Evolutionary conservation across 139 green algal species (phyloP), one percentile per base, ranked within the genome.

Genomic region (Chlorella sp.): DNA sequence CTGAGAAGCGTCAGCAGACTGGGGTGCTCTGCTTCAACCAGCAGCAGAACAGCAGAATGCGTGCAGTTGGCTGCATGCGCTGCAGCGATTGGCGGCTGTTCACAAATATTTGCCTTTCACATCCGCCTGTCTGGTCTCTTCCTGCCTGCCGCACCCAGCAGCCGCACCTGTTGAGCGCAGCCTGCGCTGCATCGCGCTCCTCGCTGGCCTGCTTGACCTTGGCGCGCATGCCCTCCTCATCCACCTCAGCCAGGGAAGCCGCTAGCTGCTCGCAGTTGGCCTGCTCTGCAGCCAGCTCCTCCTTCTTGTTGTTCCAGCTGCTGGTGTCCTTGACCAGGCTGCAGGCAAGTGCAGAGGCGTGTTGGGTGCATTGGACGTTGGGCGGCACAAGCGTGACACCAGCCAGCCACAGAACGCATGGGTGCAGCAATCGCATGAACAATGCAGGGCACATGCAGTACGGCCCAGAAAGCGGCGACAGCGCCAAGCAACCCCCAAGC

Each of bases 291-390:
- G 91, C 85, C 34, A 96, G 81, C 17, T 51, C 81, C 44, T 96
- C 93, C 78, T 91, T 82, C 60, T 92, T 89, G 79, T 95, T 93
- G 74, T 92, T 95, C 67, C 86, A 88, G 30, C 47, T 85, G 20
- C 90, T 93, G 17, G 84, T 96, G 64, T 93, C 91, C 76, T 92
- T 91, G 17, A 94, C 93, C 83, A 97, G 74, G 79, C 92, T 96
- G 82, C 65, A 81, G 32, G 32, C 21, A 18, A 9, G 44, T 51
- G n/a, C n/a, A n/a, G n/a, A n/a, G n/a, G n/a, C 9, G 44, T 51
- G 44, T 51, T 51, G 44, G 6, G 44, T 51, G 44, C 44, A 51
- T 6, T 51, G 44, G 7, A 51, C 7, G 44, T 6, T 51, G 44
- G 44, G 44, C 44, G n/a, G n/a, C n/a, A n/a, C n/a, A n/a, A n/a